Conservation (phyloP, 495 filamentous ascomycete species). For the Penicillium simplicissimum region DNA sequence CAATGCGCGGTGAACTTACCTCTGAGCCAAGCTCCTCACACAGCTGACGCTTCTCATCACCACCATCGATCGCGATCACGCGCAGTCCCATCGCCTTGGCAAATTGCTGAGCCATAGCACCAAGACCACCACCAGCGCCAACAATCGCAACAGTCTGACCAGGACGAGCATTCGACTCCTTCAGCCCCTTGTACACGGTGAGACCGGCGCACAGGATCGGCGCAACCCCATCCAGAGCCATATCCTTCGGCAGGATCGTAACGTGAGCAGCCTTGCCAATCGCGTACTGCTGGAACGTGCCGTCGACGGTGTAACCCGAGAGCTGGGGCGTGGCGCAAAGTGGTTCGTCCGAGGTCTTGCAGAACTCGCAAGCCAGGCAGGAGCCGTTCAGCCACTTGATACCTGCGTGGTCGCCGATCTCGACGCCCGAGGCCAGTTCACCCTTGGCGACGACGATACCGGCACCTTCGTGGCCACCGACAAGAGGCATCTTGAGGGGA, state of each 20-base stretch:
- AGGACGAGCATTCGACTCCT: slow-evolving; percentile 72
- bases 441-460: slow-evolving; percentile 78
- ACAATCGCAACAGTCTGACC: slow-evolving; percentile 85
- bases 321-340: slow-evolving; percentile 66
- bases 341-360: slow-evolving; percentile 66
- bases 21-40: slow-evolving; percentile 64
- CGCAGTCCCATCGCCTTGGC: slow-evolving; percentile 86
- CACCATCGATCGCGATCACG: slow-evolving; percentile 74
- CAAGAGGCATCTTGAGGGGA: slow-evolving; percentile 72
- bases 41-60: slow-evolving; percentile 74
- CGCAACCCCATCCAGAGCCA: slow-evolving; percentile 69
- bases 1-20: slow-evolving; percentile 13
- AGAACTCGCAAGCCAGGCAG: slow-evolving; percentile 72
- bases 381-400: slow-evolving; percentile 85
- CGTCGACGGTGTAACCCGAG: slow-evolving; percentile 78
- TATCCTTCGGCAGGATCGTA: slow-evolving; percentile 69
- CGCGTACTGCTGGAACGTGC: slow-evolving; percentile 85
- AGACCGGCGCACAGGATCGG: slow-evolving; percentile 85
- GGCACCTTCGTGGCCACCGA: slow-evolving; percentile 86
- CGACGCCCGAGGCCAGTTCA: slow-evolving; percentile 63
- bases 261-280: slow-evolving; percentile 81
- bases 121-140: slow-evolving; percentile 88
- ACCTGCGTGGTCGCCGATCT: slow-evolving; percentile 73
- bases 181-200: slow-evolving; percentile 89
- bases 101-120: slow-evolving; percentile 79